Base-by-base conservation (phyloP, 345 rosid genomes). In the Bruguiera sexangula region DNA sequence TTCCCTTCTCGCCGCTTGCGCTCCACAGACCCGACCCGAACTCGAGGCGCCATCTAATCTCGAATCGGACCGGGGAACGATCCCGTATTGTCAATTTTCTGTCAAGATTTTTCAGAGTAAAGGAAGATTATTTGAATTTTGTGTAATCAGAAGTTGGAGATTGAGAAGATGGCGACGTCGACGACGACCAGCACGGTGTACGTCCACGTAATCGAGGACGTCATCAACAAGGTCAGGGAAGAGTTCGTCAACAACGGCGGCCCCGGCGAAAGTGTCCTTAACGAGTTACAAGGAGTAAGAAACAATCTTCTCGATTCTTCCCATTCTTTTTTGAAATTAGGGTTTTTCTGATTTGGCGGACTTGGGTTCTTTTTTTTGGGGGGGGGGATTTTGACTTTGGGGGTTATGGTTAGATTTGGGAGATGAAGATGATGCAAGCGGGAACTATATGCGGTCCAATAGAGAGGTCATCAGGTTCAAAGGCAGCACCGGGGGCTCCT, bases 341-440 rank as follows among this genome's bases (percentile, higher is more conserved):
- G 24, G 60, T 55, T 55, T 24, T 2, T 54, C 9, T 54, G 20
- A 24, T n/a, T 54, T n/a, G 26, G 59, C 26, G 29, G 26, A 54
- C 21, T 54, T n/a, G 16, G 19, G 2, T 53, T 2, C 2, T 8
- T 21, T 7, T 54, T 2, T 53, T 6, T 6, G 21, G 9, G 21
- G 9, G 29, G 26, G 69, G n/a, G n/a, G n/a, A n/a, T n/a, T 32
- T 36, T 46, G 22, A 62, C 67, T 66, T 69, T 39, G 32, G 73
- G 64, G 56, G 69, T 61, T 54, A 36, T 65, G 66, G 55, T 50
- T 75, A 92, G 99, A 81, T 90, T 58, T 96, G 99, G 99, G 99
- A 90, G 78, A 66, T 80, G 82, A 96, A 96, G 83, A 89, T 96
- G 99, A 89, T 87, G 87, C 94, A 89, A 78, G 98, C 99, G 22